Conservation (phyloP, 805 yeast species). For the Saturnispora sekii region DNA sequence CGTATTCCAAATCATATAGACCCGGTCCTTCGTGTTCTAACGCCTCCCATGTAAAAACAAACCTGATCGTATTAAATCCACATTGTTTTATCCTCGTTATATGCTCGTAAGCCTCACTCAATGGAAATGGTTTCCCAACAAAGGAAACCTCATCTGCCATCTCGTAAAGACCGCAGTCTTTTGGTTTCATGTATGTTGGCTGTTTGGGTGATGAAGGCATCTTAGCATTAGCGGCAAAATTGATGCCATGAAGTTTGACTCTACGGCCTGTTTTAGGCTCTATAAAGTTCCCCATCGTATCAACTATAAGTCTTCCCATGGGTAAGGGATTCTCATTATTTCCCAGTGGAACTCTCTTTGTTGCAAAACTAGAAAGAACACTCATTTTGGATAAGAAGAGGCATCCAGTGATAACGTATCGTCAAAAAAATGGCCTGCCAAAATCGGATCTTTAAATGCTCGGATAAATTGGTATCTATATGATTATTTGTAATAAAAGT, state of each 20-base stretch:
- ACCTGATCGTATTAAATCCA: conserved; percentile 76
- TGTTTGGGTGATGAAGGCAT: conserved; percentile 51
- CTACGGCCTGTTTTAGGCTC: conserved; percentile 43
- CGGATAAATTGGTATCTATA: too few relatives aligned
- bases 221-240: conserved; percentile 67
- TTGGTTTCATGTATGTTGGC: conserved; percentile 30
- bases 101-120: conserved; percentile 64
- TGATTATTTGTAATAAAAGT: too few relatives aligned
- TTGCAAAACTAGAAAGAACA: not conserved
- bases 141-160: conserved; percentile 70
- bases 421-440: not conserved
- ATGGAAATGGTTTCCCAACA: conserved; percentile 71
- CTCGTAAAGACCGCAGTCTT: conserved; percentile 43
- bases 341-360: not conserved
- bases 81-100: conserved; percentile 59
- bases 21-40: conserved; percentile 86
- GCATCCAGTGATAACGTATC: not conserved
- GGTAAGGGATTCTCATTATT: conserved; percentile 3
- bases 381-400: not conserved
- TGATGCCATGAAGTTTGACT: conserved; percentile 69
- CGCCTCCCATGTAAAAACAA: conserved; percentile 85
- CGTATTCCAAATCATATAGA: conserved; percentile 63
- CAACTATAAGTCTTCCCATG: conserved; percentile 24
- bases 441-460: too few relatives aligned
- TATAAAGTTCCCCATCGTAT: conserved; percentile 47